Conservation (phyloP, 106 monocot genomes). For the Ottelia alismoides region DNA sequence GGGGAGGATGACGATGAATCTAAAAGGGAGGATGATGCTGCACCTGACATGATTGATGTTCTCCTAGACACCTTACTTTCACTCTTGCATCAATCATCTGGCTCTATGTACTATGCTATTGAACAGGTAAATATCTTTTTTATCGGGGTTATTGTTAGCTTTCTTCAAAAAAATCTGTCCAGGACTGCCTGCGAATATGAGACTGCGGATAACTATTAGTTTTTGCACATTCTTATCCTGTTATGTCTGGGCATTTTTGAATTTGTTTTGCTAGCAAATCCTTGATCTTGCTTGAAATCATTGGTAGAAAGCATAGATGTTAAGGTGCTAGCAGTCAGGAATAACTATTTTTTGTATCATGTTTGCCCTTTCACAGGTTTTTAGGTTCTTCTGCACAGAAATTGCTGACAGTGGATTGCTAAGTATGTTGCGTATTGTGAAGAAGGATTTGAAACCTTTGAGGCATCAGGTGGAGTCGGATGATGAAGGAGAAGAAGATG, state of each 20-base stretch:
- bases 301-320: too few relatives aligned
- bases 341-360: background rate
- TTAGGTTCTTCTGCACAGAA: constrained; percentile 60
- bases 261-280: too few relatives aligned
- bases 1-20: constrained; percentile 29
- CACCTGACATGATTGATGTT: constrained; percentile 72
- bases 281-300: too few relatives aligned
- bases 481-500: constrained; percentile 62
- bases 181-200: too few relatives aligned
- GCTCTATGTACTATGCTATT: constrained; percentile 49
- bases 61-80: constrained; percentile 73
- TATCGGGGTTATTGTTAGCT: too few relatives aligned
- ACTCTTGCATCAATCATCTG: constrained; percentile 61
- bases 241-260: too few relatives aligned
- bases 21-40: constrained; percentile 25
- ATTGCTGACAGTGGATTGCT: constrained; percentile 62
- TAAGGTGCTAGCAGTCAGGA: too few relatives aligned
- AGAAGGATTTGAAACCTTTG: constrained; percentile 70
- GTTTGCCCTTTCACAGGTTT: constrained; percentile 44
- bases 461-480: constrained; percentile 35
- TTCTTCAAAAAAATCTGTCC: too few relatives aligned
- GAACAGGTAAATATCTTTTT: constrained; percentile 93
- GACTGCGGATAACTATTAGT: too few relatives aligned
- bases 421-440: constrained; percentile 67
- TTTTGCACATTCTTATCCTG: too few relatives aligned